Evolutionary conservation across 2,329 filamentous ascomycete species (phyloP).

Genomic region (Fusarium coicis): DNA sequence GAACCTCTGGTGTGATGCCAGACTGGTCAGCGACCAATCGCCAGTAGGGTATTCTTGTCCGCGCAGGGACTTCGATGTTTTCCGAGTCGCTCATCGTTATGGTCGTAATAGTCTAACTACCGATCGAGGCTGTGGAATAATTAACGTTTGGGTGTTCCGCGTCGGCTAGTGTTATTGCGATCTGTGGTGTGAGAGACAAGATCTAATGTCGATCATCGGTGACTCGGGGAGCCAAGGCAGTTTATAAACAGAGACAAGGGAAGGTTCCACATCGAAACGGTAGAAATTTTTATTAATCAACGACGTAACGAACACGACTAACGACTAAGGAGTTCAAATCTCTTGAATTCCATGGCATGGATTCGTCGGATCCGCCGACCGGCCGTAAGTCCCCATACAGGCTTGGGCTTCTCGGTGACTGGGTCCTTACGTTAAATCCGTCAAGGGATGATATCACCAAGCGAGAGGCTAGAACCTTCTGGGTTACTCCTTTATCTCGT

Average conservation of each 20-base stretch:
- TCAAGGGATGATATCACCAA: conserved; percentile 26
- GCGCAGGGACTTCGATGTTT: conserved; percentile 27
- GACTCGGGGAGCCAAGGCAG: conserved; percentile 8
- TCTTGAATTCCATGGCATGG: conserved; percentile 15
- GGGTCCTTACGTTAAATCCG: conserved; percentile 17
- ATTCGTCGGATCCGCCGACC: conserved; percentile 26
- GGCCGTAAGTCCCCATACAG: conserved; percentile 1
- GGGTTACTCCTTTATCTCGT: not conserved
- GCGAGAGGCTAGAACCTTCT: conserved; percentile 9
- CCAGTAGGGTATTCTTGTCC: conserved; percentile 33
- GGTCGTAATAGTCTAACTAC: not conserved
- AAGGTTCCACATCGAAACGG: not conserved
- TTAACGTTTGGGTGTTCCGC: not conserved
- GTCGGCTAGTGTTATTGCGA: conserved; percentile 1
- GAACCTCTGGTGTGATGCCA: conserved; percentile 32
- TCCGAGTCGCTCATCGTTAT: conserved; percentile 28
- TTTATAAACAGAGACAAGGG: conserved; percentile 15
- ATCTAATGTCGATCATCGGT: conserved; percentile 7
- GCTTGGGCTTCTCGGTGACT: conserved; percentile 12
- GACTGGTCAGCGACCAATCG: conserved; percentile 31
- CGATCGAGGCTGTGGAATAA: not conserved
- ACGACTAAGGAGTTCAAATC: conserved; percentile 6
- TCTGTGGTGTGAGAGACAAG: not conserved
- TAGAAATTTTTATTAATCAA: conserved; percentile 15
- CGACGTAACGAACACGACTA: conserved; percentile 2